phyloP scores from a whole-genome alignment of 495 filamentous ascomycete genomes.

The Lasiosphaeria ovina region DNA sequence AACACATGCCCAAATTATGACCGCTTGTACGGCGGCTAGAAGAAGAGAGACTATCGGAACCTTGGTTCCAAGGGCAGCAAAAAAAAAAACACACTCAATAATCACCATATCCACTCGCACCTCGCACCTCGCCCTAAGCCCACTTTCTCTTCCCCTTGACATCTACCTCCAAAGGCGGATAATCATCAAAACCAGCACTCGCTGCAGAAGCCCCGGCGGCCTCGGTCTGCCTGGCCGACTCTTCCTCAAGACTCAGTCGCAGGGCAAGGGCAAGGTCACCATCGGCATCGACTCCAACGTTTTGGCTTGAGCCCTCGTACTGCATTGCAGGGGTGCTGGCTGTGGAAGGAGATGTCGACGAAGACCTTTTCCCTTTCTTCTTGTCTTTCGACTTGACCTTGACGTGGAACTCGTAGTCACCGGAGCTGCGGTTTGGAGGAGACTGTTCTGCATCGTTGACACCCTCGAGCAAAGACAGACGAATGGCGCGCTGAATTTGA shows the following conservation, averaged over 20 bases:
- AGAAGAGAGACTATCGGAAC: too few species aligned
- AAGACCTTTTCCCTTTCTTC: conserved; percentile 37
- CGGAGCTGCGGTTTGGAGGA: conserved; percentile 29
- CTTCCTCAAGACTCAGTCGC: conserved; percentile 79
- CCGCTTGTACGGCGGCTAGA: too few species aligned
- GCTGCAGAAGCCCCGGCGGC: background rate
- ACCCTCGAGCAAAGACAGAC: conserved; percentile 67
- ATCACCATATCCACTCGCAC: too few species aligned
- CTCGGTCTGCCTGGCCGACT: conserved; percentile 46
- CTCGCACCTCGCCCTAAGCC: background rate
- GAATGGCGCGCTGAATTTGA: conserved; percentile 78
- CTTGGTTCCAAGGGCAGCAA: too few species aligned
- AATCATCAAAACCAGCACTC: conserved; percentile 34
- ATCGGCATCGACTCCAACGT: conserved; percentile 38
- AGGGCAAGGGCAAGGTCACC: conserved; percentile 83
- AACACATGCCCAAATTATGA: too few species aligned
- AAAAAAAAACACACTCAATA: too few species aligned
- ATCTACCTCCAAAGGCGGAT: conserved; percentile 50
- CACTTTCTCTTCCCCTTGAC: conserved; percentile 43
- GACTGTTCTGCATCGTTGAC: conserved; percentile 35
- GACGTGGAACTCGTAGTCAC: conserved; percentile 52
- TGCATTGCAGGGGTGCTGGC: conserved; percentile 25
- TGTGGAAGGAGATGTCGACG: conserved; percentile 36
- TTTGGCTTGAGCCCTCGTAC: conserved; percentile 21
- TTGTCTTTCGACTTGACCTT: conserved; percentile 44